These are phyloP conservation scores for Hibiscus syriacus DNA, from an alignment of 345 rosid genomes.

Conservation along the genomic window DNA sequence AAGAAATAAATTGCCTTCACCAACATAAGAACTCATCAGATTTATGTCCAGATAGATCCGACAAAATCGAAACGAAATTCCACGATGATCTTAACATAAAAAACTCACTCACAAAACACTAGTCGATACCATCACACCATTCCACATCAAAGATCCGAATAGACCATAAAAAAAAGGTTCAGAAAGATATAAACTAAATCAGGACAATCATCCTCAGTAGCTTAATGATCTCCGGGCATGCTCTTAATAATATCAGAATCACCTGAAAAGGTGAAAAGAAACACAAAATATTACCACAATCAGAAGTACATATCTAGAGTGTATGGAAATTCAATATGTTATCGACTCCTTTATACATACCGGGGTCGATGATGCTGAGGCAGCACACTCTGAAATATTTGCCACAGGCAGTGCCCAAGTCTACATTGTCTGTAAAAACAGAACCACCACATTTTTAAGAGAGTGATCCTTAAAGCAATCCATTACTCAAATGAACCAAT, in stretches of 20 bases:
- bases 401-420: constrained; percentile 66
- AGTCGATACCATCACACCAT: neutral
- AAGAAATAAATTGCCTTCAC: neutral
- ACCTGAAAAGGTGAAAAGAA: constrained; percentile 20
- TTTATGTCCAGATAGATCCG: neutral
- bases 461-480: neutral
- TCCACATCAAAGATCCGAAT: neutral
- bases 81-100: neutral
- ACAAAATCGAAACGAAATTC: neutral
- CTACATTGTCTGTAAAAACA: constrained; percentile 47
- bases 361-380: constrained; percentile 56
- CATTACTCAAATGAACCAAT: neutral
- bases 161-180: neutral
- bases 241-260: constrained; percentile 72
- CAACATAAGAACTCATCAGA: neutral
- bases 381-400: constrained; percentile 66
- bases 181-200: neutral
- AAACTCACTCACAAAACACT: constrained; percentile 5
- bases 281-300: neutral
- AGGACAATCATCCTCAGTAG: neutral
- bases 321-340: neutral
- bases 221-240: constrained; percentile 37
- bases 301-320: neutral
- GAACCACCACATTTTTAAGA: neutral
- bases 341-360: constrained; percentile 15